Percentiles rank a stretch among this genome's conserved stretches.
Evolutionary conservation across 2,329 filamentous ascomycete species (phyloP).

Genomic region (Helotiales sp.): DNA sequence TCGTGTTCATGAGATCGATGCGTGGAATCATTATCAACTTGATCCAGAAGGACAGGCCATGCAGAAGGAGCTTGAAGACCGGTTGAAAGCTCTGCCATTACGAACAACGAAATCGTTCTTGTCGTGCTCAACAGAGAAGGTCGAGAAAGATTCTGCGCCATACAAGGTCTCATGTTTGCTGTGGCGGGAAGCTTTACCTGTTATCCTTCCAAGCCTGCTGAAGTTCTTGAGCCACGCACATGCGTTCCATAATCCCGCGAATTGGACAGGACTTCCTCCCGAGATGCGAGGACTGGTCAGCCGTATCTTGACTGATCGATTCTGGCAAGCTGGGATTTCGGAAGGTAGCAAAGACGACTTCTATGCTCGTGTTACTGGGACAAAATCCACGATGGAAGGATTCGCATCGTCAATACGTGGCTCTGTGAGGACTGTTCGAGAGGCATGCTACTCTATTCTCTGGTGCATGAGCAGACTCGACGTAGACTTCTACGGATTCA

Average conservation of each 20-base stretch:
- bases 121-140: slow-evolving; percentile 87
- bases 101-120: slow-evolving; percentile 88
- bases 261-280: slow-evolving; percentile 74
- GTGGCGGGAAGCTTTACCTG: slow-evolving; percentile 82
- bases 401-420: slow-evolving; percentile 92
- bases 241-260: slow-evolving; percentile 82
- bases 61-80: slow-evolving; percentile 75
- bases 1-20: slow-evolving; percentile 71
- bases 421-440: slow-evolving; percentile 83
- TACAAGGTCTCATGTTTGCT: slow-evolving; percentile 75
- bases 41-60: slow-evolving; percentile 78
- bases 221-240: slow-evolving; percentile 88
- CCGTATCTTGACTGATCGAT: slow-evolving; percentile 86
- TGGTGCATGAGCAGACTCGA: slow-evolving; percentile 90
- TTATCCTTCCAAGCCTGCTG: slow-evolving; percentile 82
- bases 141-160: slow-evolving; percentile 70
- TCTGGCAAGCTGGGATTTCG: slow-evolving; percentile 98
- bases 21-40: slow-evolving; percentile 79
- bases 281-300: slow-evolving; percentile 78
- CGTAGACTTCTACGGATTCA: slow-evolving; percentile 86
- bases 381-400: slow-evolving; percentile 86
- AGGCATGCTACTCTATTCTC: slow-evolving; percentile 91
- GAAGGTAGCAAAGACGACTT: slow-evolving; percentile 96
- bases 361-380: slow-evolving; percentile 86
- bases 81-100: slow-evolving; percentile 76